Evolutionary conservation across 2,329 filamentous ascomycete genomes (phyloP).

Genomic region (Rhynchosporium agropyri): DNA sequence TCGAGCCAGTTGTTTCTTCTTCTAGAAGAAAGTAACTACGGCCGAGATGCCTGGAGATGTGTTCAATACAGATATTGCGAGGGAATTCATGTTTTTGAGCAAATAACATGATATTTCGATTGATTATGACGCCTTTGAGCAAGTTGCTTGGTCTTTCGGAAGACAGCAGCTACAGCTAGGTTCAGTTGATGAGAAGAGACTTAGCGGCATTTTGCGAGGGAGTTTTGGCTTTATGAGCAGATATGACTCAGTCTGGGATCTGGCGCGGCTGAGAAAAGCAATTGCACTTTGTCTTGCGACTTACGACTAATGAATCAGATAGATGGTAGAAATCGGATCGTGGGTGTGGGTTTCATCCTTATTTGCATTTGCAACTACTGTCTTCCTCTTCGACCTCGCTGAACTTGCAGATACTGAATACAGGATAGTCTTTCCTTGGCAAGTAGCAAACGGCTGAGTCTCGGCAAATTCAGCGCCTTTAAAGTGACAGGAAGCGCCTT

Average conservation of each 20-base stretch:
- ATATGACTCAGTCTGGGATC: conserved; percentile 2
- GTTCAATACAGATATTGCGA: background rate
- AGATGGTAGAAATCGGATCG: background rate
- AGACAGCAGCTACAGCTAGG: too few species aligned
- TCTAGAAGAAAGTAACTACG: conserved; percentile 15
- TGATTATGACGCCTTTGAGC: too few species aligned
- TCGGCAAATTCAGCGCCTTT: conserved; percentile 8
- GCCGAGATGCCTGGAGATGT: background rate
- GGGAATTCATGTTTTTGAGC: background rate
- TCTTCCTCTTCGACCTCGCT: background rate
- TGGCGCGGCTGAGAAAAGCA: conserved; percentile 6
- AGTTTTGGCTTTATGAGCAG: background rate
- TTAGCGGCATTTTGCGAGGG: too few species aligned
- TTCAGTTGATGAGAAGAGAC: too few species aligned
- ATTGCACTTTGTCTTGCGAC: background rate
- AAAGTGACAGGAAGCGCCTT: conserved; percentile 1
- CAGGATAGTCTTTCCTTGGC: too few species aligned
- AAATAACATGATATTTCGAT: too few species aligned
- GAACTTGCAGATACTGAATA: background rate
- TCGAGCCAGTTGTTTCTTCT: conserved; percentile 48
- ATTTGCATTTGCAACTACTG: background rate
- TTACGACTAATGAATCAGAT: conserved; percentile 6
- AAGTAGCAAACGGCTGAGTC: background rate
- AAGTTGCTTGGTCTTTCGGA: too few species aligned
- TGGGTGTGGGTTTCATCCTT: background rate